Evolutionary conservation across 108 stramenopile genomes (phyloP).

Genomic region (Skeletonema grethae): DNA sequence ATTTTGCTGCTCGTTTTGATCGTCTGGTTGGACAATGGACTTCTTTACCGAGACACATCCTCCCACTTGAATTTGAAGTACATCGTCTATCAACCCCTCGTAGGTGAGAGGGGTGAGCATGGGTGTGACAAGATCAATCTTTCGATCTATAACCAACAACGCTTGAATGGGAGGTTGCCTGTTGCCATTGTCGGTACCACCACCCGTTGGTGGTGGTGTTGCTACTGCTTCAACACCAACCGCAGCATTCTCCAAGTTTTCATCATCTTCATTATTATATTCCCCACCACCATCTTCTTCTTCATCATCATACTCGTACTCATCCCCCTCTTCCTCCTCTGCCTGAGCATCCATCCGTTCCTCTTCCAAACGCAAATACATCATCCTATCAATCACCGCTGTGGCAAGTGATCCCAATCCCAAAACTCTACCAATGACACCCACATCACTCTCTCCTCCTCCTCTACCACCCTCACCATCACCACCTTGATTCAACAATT

Average conservation of each 20-base stretch:
- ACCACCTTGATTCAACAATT: constrained; percentile 44
- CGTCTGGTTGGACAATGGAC: constrained; percentile 64
- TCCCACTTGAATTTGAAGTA: constrained; percentile 86
- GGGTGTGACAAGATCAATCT: constrained; percentile 91
- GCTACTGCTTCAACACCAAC: constrained; percentile 7
- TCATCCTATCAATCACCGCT: constrained; percentile 70
- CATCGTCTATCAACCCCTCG: constrained; percentile 94
- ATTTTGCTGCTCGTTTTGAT: constrained; percentile 32
- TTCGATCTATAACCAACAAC: constrained; percentile 88
- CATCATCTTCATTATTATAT: constrained; percentile 8
- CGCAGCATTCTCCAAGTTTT: constrained; percentile 1
- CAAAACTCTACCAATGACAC: constrained; percentile 76
- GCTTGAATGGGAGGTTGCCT: constrained; percentile 58
- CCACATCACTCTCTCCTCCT: constrained; percentile 10
- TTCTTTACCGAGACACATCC: constrained; percentile 41
- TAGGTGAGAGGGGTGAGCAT: constrained; percentile 96
- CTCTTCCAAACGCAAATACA: constrained; percentile 73
- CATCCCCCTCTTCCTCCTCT: constrained; percentile 16
- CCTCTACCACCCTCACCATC: not conserved
- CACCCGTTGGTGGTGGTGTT: not conserved
- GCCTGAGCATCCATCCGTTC: constrained; percentile 33
- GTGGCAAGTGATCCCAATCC: constrained; percentile 70
- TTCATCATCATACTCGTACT: constrained; percentile 13
- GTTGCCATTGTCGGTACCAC: not conserved
- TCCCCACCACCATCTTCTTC: constrained; percentile 6